These are phyloP conservation scores for Stachybotrys elegans DNA, from an alignment of 2,329 filamentous ascomycete genomes.

Conservation along the genomic window DNA sequence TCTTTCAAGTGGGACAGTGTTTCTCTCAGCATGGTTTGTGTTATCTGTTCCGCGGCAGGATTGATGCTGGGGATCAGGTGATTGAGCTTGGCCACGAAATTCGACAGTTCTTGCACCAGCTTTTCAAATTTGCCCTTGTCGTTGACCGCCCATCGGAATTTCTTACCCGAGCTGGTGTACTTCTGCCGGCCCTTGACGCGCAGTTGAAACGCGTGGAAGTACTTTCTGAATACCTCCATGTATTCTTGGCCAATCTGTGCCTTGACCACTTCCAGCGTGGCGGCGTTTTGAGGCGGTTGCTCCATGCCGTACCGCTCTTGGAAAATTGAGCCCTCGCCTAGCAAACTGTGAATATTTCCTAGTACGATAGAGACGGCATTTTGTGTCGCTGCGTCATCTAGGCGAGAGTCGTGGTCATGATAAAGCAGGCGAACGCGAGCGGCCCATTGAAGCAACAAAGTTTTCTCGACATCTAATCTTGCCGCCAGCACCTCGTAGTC, in stretches of 20 bases:
- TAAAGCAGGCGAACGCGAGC: not conserved
- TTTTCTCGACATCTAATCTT: not conserved
- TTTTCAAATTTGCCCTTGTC: slow-evolving; percentile 4
- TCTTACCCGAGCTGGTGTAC: not conserved
- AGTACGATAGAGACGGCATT: not conserved
- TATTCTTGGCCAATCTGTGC: not conserved
- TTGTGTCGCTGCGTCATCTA: not conserved
- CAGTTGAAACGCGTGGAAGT: not conserved
- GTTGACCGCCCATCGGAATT: slow-evolving; percentile 2
- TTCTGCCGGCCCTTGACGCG: not conserved
- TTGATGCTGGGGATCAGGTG: not conserved
- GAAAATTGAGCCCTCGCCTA: not conserved
- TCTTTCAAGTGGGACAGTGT: not conserved
- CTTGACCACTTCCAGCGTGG: not conserved
- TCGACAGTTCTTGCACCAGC: not conserved
- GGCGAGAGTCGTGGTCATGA: not conserved
- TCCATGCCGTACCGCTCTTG: not conserved
- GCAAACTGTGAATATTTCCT: not conserved
- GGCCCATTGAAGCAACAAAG: not conserved
- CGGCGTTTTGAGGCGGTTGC: not conserved
- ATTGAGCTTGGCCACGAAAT: slow-evolving; percentile 1
- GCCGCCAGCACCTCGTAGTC: not conserved
- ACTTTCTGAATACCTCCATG: not conserved
- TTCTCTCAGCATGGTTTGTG: not conserved
- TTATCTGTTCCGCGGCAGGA: not conserved